phyloP scores from a whole-genome alignment of 495 filamentous ascomycete genomes.

The Xylaria acuta region DNA sequence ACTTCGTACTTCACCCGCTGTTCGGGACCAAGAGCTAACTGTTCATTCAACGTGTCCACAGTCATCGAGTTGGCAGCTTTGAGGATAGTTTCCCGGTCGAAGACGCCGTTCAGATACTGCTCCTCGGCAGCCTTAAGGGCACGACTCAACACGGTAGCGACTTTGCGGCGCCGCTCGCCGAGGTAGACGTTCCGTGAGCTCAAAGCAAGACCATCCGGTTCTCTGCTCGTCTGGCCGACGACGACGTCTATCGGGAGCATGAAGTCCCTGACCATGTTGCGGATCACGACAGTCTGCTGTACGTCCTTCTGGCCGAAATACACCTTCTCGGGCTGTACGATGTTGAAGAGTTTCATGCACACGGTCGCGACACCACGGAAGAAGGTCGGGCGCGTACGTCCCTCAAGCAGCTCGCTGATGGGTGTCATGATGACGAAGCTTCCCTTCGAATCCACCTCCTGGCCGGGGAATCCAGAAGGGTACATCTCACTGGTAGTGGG shows the following conservation, averaged over 20 bases:
- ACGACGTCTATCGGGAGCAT: conserved; percentile 78
- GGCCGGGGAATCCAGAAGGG: conserved; percentile 80
- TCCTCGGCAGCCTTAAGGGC: conserved; percentile 74
- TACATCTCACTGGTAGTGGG: conserved; percentile 88
- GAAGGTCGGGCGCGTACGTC: conserved; percentile 87
- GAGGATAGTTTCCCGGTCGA: conserved; percentile 68
- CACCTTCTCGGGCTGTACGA: conserved; percentile 81
- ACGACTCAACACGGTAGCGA: conserved; percentile 72
- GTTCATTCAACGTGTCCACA: conserved; percentile 59
- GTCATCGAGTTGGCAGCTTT: conserved; percentile 66
- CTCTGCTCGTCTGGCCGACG: conserved; percentile 76
- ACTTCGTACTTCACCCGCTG: conserved; percentile 77
- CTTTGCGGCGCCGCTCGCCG: conserved; percentile 70
- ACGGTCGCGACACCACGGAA: conserved; percentile 96
- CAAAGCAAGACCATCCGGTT: conserved; percentile 85
- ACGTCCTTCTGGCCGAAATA: conserved; percentile 99
- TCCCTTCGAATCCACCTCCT: conserved; percentile 75
- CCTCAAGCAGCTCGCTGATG: conserved; percentile 79
- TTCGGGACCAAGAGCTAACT: conserved; percentile 64
- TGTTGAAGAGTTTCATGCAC: conserved; percentile 97
- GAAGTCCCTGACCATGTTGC: conserved; percentile 86
- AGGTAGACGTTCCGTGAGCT: conserved; percentile 95
- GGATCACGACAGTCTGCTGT: conserved; percentile 92
- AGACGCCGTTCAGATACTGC: conserved; percentile 64
- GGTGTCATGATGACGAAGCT: conserved; percentile 96